phyloP scores from a whole-genome alignment of 179 eudicot species.

The Monotropa hypopitys region DNA sequence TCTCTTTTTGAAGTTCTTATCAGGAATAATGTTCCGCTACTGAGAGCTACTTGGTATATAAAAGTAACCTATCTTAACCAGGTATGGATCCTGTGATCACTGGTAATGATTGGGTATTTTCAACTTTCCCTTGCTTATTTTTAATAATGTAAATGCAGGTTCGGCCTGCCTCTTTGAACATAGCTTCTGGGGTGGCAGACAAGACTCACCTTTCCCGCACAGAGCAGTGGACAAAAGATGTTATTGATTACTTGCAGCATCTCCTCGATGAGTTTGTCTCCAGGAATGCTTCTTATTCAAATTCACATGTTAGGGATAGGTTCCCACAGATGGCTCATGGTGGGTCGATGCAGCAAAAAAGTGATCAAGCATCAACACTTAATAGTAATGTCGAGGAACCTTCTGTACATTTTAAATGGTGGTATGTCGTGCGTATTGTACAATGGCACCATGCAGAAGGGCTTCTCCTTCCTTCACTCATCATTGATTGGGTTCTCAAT shows the following conservation, averaged over 20 bases:
- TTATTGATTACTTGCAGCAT: conserved; percentile 71
- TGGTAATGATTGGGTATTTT: neutral
- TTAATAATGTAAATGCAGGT: conserved; percentile 35
- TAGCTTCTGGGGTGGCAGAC: conserved; percentile 52
- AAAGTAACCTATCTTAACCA: conserved; percentile 95
- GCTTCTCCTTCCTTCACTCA: conserved; percentile 60
- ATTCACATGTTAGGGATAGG: conserved; percentile 40
- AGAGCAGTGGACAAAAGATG: conserved; percentile 94
- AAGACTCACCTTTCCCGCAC: conserved; percentile 60
- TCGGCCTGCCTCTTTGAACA: conserved; percentile 47
- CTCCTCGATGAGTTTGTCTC: conserved; percentile 66
- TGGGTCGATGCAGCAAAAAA: conserved; percentile 45
- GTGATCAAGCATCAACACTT: conserved; percentile 23
- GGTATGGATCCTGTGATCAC: conserved; percentile 28
- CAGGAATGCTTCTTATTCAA: conserved; percentile 38
- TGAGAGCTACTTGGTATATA: conserved; percentile 96
- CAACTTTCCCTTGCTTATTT: neutral
- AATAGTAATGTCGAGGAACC: conserved; percentile 69
- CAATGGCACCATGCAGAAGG: conserved; percentile 90
- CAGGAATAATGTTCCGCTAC: conserved; percentile 74
- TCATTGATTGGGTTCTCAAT: conserved; percentile 85
- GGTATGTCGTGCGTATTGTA: conserved; percentile 83
- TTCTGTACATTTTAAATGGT: conserved; percentile 85
- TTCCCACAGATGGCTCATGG: conserved; percentile 42
- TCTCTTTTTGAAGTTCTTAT: conserved; percentile 77